Conservation (phyloP, 2,329 filamentous ascomycete species). For the Trichoderma sp. region DNA sequence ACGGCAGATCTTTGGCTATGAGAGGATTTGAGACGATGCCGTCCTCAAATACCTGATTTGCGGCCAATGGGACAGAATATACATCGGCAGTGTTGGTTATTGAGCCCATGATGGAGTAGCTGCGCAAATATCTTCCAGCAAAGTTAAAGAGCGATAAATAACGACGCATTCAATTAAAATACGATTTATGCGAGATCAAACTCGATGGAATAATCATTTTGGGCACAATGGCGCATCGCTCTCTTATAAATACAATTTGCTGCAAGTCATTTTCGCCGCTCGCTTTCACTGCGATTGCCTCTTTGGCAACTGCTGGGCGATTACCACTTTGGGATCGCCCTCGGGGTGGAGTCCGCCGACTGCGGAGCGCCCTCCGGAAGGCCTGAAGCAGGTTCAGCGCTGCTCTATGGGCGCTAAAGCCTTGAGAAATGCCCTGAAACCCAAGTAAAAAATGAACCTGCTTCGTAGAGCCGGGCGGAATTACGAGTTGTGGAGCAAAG, state of each 20-base stretch:
- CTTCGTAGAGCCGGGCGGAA: not conserved
- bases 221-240: too few relatives aligned
- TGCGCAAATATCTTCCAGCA: not conserved
- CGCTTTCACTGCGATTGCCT: not conserved
- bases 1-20: conserved; percentile 10
- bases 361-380: not conserved
- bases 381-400: not conserved
- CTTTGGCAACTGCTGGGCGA: not conserved
- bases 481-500: not conserved
- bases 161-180: not conserved
- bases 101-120: not conserved
- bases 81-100: not conserved
- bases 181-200: not conserved
- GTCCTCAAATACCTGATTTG: conserved; percentile 7
- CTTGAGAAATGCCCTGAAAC: not conserved
- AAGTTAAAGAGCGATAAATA: not conserved
- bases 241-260: not conserved
- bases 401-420: not conserved
- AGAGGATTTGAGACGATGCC: conserved; percentile 15
- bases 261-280: not conserved
- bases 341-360: not conserved
- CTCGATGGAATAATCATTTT: not conserved
- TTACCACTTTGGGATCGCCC: not conserved
- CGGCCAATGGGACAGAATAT: conserved; percentile 19
- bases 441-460: not conserved